These are phyloP conservation scores for Hypomontagnella submonticulosa DNA, from an alignment of 495 filamentous ascomycete species.

Conservation along the genomic window DNA sequence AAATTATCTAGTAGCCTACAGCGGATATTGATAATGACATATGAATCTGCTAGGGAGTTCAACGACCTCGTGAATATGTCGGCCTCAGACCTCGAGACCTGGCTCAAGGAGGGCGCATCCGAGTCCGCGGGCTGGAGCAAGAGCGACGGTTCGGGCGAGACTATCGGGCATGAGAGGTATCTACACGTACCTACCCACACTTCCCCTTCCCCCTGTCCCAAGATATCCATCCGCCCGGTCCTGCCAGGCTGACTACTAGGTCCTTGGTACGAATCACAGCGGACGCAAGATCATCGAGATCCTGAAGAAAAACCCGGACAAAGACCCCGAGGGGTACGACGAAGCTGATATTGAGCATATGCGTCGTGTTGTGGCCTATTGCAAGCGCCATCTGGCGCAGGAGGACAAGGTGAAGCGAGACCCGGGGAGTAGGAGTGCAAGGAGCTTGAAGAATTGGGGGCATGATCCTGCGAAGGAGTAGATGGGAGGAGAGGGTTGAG, in stretches of 20 bases:
- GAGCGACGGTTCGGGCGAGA: slow-evolving; percentile 68
- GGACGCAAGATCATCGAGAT: slow-evolving; percentile 73
- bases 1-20: background rate
- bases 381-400: slow-evolving; percentile 73
- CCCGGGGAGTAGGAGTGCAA: slow-evolving; percentile 64
- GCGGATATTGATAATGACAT: slow-evolving; percentile 4
- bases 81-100: slow-evolving; percentile 66
- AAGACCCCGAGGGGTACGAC: slow-evolving; percentile 63
- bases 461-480: slow-evolving; percentile 68
- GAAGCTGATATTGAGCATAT: slow-evolving; percentile 71
- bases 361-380: slow-evolving; percentile 68
- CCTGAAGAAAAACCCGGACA: slow-evolving; percentile 68
- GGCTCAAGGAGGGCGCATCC: slow-evolving; percentile 68
- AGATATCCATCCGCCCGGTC: too few species aligned
- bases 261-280: slow-evolving; percentile 42
- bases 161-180: slow-evolving; percentile 71
- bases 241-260: background rate
- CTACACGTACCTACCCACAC: background rate
- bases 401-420: slow-evolving; percentile 62
- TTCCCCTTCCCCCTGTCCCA: background rate
- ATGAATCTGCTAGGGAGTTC: slow-evolving; percentile 64
- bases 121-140: slow-evolving; percentile 67
- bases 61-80: slow-evolving; percentile 77
- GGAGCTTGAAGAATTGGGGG: slow-evolving; percentile 75
- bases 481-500: background rate